Base-by-base conservation (phyloP, 805 yeast species). In the Kluyveromyces dobzhanskii region DNA sequence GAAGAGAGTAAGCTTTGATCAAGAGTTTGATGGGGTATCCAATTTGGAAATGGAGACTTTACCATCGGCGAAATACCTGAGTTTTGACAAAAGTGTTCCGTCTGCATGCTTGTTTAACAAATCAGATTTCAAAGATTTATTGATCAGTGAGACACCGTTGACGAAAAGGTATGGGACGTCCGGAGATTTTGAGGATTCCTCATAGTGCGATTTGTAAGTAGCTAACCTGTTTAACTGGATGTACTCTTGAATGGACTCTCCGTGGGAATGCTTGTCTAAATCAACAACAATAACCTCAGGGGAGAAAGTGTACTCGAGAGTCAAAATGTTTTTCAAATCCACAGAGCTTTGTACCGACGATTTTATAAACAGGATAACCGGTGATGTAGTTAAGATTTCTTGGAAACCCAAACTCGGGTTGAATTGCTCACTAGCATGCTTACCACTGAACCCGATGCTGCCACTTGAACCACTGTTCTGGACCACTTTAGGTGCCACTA, bases 211-310 rank as follows among this genome's bases (percentile, higher is more conserved):
- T 32, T 28, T 14, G 19, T 19, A 30, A 19, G 23, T 19, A 13
- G n/a, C 26, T 18, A 49, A 26, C 34, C 44, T 44, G 13, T 42
- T 37, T 10, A 17, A 18, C 18, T 19, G 41, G 42, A 86, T 69
- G 57, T 79, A 80, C 14, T 66, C 72, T 61, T 86, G 95, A 43
- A 87, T 68, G 46, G 72, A 80, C 2, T 64, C 57, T 2, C 95
- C 95, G 52, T 82, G 69, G 32, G 70, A 66, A 57, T 85, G 94
- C 51, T 69, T 69, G 58, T 86, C 95, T 38, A 86, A 67, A 55
- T 86, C 96, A n/a, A 85, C 85, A 39, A 82, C 69, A 5, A 69
- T 57, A 1, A 86, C 88, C 25, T 69, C 66, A 2, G 95, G 96
- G 4, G 71, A 70, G 43, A 86, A 73, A 40, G 71, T 73, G 62